A percentile compares a stretch with the other conserved stretches of the same genome.
These are phyloP conservation scores for Mediolabrus comicus DNA, from an alignment of 108 stramenopile species.

Conservation along the genomic window DNA sequence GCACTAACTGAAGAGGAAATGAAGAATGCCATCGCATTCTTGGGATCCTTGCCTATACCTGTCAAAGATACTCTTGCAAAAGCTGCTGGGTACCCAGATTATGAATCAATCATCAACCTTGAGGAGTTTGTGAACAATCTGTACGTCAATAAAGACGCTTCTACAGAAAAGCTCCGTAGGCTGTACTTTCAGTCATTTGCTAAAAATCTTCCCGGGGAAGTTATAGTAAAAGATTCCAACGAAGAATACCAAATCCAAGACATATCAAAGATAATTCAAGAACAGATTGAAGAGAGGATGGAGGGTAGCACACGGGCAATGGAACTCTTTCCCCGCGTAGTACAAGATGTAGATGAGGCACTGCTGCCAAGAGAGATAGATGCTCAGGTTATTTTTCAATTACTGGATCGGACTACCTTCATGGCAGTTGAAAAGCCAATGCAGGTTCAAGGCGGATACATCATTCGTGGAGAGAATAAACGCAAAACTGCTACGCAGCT, in stretches of 20 bases:
- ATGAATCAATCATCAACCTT: conserved; percentile 4
- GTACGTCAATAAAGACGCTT: conserved; percentile 1
- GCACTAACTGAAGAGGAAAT: conserved; percentile 24
- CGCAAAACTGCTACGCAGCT: conserved; percentile 26
- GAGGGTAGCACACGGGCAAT: conserved; percentile 25
- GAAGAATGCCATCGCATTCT: conserved; percentile 7
- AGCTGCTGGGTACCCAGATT: conserved; percentile 17
- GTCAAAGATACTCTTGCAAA: conserved; percentile 23
- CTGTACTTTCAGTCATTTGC: conserved; percentile 17
- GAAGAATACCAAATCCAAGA: conserved; percentile 24
- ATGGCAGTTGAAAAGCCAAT: conserved; percentile 44
- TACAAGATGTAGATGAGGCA: conserved; percentile 26
- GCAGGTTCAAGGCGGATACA: conserved; percentile 49
- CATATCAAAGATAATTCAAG: conserved; percentile 9
- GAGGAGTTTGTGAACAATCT: conserved; percentile 15
- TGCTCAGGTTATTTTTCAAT: conserved; percentile 27
- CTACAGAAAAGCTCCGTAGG: conserved; percentile 16
- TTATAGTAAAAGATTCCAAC: neutral
- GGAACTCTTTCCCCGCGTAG: conserved; percentile 28
- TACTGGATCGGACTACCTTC: conserved; percentile 35
- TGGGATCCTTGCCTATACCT: conserved; percentile 12
- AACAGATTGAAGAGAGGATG: conserved; percentile 9
- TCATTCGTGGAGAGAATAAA: conserved; percentile 53
- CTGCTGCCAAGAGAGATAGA: conserved; percentile 16
- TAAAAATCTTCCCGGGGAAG: neutral